A percentile compares a stretch with the other conserved stretches of the same genome.
Evolutionary conservation across 2,329 filamentous ascomycete genomes (phyloP).

Genomic region (Colletotrichum filicis): DNA sequence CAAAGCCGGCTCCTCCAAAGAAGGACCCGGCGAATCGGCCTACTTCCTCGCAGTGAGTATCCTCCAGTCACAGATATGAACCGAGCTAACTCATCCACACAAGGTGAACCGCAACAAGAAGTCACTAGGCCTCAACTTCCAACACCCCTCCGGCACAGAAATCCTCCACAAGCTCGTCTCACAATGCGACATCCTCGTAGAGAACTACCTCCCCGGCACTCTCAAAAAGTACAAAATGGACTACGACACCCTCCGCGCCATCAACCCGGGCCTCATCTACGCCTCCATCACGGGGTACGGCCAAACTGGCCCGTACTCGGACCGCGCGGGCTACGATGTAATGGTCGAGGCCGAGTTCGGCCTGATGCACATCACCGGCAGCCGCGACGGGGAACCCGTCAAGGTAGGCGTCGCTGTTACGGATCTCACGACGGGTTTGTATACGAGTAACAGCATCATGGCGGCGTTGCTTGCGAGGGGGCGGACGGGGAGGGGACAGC

Average conservation of each 20-base stretch:
- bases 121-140: conserved; percentile 90
- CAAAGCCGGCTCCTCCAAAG: conserved; percentile 63
- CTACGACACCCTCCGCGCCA: conserved; percentile 80
- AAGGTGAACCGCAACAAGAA: conserved; percentile 98
- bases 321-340: conserved; percentile 94
- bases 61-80: background rate
- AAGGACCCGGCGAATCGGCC: conserved; percentile 89
- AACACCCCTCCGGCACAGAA: conserved; percentile 82
- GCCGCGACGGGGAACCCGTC: conserved; percentile 87
- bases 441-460: conserved; percentile 96
- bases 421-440: conserved; percentile 93
- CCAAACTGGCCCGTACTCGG: conserved; percentile 90
- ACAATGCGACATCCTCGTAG: conserved; percentile 91
- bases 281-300: conserved; percentile 98
- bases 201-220: conserved; percentile 93
- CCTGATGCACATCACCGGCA: conserved; percentile 97
- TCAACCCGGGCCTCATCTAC: conserved; percentile 91
- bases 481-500: conserved; percentile 84
- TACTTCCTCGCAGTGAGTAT: conserved; percentile 86
- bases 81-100: background rate
- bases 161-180: conserved; percentile 88
- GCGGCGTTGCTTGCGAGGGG: conserved; percentile 84
- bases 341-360: conserved; percentile 99
- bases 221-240: conserved; percentile 93
- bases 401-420: conserved; percentile 98